These are phyloP conservation scores for Fragilaria radians DNA, from an alignment of 108 stramenopile species.

Conservation along the genomic window DNA sequence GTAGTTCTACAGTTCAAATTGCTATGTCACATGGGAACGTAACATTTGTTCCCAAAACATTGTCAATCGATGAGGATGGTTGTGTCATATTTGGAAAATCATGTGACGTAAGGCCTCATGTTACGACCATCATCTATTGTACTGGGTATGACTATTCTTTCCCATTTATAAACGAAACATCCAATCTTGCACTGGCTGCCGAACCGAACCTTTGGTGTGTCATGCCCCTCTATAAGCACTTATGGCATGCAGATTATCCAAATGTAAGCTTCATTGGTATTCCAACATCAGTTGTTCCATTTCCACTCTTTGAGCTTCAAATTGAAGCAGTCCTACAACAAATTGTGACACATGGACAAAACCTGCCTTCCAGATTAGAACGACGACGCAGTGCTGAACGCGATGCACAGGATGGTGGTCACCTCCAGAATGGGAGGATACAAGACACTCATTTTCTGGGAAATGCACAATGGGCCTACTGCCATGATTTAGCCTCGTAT, in stretches of 20 bases:
- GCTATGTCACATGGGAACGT: slow-evolving; percentile 43
- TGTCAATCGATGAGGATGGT: slow-evolving; percentile 37
- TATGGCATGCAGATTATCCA: slow-evolving; percentile 84
- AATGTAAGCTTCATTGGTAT: slow-evolving; percentile 81
- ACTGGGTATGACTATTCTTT: slow-evolving; percentile 87
- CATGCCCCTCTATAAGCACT: slow-evolving; percentile 72
- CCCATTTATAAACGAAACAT: slow-evolving; percentile 53
- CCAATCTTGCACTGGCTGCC: slow-evolving; percentile 15
- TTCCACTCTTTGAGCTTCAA: slow-evolving; percentile 87
- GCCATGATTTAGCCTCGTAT: slow-evolving; percentile 49
- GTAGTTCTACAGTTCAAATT: slow-evolving; percentile 47
- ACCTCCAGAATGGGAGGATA: slow-evolving; percentile 31
- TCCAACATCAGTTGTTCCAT: slow-evolving; percentile 80
- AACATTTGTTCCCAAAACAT: slow-evolving; percentile 53
- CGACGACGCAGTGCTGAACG: slow-evolving; percentile 33
- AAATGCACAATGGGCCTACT: slow-evolving; percentile 73
- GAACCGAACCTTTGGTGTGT: slow-evolving; percentile 52
- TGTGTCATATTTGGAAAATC: slow-evolving; percentile 34
- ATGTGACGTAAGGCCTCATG: slow-evolving; percentile 15
- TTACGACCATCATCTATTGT: slow-evolving; percentile 79
- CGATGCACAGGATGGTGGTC: slow-evolving; percentile 54
- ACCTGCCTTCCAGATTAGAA: slow-evolving; percentile 28
- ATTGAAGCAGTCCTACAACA: slow-evolving; percentile 50
- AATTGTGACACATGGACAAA: slow-evolving; percentile 10
- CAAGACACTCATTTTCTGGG: slow-evolving; percentile 81